phyloP scores from a whole-genome alignment of 2,329 filamentous ascomycete genomes.

The Aspergillus nomiae region DNA sequence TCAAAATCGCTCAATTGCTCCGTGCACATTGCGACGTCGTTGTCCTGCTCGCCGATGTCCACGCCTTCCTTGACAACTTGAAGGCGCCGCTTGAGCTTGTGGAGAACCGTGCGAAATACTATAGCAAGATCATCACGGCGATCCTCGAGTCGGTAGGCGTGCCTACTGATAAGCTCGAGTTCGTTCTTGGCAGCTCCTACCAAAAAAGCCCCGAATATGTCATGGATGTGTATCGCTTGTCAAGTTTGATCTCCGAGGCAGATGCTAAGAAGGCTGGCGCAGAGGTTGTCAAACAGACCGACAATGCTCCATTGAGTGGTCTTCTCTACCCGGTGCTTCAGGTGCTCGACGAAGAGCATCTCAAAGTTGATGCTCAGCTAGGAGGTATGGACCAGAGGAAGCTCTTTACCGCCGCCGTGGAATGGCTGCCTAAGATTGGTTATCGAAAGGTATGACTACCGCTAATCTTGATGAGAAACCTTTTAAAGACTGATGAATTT shows the following conservation, averaged over 20 bases:
- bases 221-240: conserved; percentile 85
- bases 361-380: conserved; percentile 86
- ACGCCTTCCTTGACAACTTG: conserved; percentile 53
- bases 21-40: conserved; percentile 80
- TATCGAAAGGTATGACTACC: conserved; percentile 63
- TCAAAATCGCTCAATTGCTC: conserved; percentile 89
- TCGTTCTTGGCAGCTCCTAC: conserved; percentile 83
- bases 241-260: conserved; percentile 61
- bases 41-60: conserved; percentile 69
- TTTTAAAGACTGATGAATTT: conserved; percentile 2
- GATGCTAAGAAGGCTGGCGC: conserved; percentile 88
- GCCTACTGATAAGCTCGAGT: conserved; percentile 74
- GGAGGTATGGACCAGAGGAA: conserved; percentile 61
- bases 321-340: conserved; percentile 86
- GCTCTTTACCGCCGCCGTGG: conserved; percentile 63
- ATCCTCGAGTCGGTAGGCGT: conserved; percentile 78
- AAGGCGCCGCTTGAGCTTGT: conserved; percentile 87
- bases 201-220: conserved; percentile 69
- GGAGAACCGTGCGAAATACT: conserved; percentile 79
- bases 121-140: conserved; percentile 72
- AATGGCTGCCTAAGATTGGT: conserved; percentile 81
- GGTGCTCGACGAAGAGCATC: conserved; percentile 85
- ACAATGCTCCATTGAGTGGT: conserved; percentile 72
- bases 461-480: not conserved
- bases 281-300: conserved; percentile 91